Conservation (phyloP, 2,329 filamentous ascomycete genomes). For the Mollisiaceae sp. region DNA sequence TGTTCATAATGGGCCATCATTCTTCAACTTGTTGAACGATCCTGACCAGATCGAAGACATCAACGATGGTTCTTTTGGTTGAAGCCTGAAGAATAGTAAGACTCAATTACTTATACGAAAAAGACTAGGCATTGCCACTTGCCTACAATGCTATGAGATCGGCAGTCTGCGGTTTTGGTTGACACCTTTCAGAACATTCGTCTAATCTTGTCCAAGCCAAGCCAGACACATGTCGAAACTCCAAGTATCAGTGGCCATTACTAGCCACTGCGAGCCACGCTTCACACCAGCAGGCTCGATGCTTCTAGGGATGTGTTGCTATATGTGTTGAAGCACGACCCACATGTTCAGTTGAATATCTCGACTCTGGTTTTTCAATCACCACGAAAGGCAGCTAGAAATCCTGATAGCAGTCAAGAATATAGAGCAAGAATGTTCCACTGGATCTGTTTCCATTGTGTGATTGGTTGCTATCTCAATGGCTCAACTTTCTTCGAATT, state of each 20-base stretch:
- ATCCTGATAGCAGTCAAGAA: neutral
- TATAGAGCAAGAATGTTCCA: neutral
- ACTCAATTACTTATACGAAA: too few relatives aligned
- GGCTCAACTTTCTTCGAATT: neutral
- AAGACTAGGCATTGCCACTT: too few relatives aligned
- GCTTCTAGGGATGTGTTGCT: neutral
- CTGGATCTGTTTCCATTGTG: neutral
- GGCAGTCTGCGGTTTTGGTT: too few relatives aligned
- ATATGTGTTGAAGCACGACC: neutral
- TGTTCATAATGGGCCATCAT: conserved; percentile 29
- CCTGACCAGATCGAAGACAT: conserved; percentile 31
- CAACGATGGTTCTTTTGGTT: conserved; percentile 25
- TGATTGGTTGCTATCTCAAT: neutral
- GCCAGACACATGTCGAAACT: too few relatives aligned
- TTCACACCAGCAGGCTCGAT: neutral
- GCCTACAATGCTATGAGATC: too few relatives aligned
- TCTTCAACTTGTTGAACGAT: conserved; percentile 35
- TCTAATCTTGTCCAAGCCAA: too few relatives aligned
- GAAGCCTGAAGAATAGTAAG: neutral
- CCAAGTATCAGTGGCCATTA: too few relatives aligned
- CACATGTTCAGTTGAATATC: neutral
- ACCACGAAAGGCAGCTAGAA: neutral
- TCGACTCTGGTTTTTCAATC: neutral
- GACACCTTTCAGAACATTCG: too few relatives aligned
- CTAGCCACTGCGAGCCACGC: neutral